A percentile compares a stretch with the other conserved stretches of the same genome.
These are phyloP conservation scores for Biscogniauxia sp. DNA, from an alignment of 2,329 filamentous ascomycete species.

Conservation along the genomic window DNA sequence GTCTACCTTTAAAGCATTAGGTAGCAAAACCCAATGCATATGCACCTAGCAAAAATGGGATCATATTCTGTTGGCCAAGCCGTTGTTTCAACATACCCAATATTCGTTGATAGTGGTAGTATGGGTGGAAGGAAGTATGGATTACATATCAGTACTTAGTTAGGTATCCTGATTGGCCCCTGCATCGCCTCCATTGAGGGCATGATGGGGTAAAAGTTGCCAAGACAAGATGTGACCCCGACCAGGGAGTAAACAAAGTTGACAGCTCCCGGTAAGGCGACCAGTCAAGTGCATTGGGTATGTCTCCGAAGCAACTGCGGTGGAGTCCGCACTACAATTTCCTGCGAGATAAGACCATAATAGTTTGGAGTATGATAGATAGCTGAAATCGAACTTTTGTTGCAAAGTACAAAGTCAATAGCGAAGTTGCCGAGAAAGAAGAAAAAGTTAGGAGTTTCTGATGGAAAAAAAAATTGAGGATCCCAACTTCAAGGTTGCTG, in stretches of 20 bases:
- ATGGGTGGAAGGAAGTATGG: not conserved
- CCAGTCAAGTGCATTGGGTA: not conserved
- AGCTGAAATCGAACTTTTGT: not conserved
- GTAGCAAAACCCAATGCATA: not conserved
- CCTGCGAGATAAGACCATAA: not conserved
- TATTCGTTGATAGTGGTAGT: not conserved
- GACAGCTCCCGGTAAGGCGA: not conserved
- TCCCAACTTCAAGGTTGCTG: constrained; percentile 17
- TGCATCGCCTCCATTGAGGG: not conserved
- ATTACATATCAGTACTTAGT: constrained; percentile 1
- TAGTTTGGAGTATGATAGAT: not conserved
- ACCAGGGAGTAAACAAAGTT: not conserved
- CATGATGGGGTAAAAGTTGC: not conserved
- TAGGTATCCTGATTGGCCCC: not conserved
- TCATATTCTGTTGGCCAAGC: not conserved
- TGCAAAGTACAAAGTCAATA: not conserved
- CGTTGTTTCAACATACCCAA: not conserved
- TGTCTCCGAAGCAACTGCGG: not conserved
- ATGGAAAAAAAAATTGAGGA: constrained; percentile 7
- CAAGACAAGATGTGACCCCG: not conserved
- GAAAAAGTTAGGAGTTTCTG: not conserved
- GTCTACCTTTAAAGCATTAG: not conserved
- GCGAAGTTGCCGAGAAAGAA: too few relatives aligned
- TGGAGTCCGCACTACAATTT: not conserved
- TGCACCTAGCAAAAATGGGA: not conserved